A percentile compares a stretch with the other conserved stretches of the same genome.
phyloP scores from a whole-genome alignment of 352 stramenopile genomes.

The Phytophthora rubi region DNA sequence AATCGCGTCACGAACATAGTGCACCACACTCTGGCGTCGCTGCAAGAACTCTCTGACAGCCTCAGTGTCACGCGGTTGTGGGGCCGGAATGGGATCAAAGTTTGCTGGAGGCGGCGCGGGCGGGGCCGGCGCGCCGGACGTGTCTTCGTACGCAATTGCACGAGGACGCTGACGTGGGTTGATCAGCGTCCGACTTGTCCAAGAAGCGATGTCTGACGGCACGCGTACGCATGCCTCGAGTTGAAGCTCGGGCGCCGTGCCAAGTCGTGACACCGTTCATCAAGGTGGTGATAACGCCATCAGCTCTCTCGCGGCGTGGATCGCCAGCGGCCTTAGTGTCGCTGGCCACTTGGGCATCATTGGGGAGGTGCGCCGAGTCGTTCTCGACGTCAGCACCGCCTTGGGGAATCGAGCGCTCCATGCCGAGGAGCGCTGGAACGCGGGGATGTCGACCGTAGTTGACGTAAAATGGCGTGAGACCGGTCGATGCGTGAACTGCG shows the following conservation, averaged over 20 bases:
- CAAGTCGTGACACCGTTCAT: not conserved
- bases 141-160: not conserved
- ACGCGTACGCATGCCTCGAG: not conserved
- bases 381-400: not conserved
- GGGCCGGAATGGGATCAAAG: not conserved
- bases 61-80: no score
- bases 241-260: not conserved
- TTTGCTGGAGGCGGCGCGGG: not conserved
- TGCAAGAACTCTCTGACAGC: no score
- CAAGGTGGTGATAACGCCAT: not conserved
- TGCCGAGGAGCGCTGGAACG: not conserved
- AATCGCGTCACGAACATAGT: no score
- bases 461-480: not conserved
- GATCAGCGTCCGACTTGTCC: not conserved
- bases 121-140: no score
- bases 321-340: no score
- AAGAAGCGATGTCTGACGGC: not conserved
- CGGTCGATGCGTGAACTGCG: not conserved
- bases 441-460: not conserved
- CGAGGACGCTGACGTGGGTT: not conserved
- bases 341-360: not conserved
- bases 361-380: no score
- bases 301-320: no score
- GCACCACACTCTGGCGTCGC: no score
- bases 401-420: not conserved